These are phyloP conservation scores for Corymbia calophylla DNA, from an alignment of 441 rosid genomes.

Conservation along the genomic window DNA sequence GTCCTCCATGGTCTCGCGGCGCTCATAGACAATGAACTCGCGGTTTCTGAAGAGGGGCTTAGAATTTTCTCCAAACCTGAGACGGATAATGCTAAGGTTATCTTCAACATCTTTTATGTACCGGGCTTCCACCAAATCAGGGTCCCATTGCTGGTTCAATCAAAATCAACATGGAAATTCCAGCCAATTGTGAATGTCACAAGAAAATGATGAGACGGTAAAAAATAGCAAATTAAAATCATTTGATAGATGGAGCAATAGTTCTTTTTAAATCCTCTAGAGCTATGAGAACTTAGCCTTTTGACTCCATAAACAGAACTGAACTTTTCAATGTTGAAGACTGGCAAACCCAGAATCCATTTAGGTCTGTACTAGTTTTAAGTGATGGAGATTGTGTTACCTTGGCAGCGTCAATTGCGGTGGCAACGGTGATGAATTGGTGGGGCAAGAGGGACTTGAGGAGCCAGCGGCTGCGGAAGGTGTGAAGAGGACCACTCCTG, in stretches of 20 bases:
- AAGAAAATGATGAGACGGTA: background rate
- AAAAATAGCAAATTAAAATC: background rate
- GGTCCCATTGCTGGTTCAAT: constrained; percentile 67
- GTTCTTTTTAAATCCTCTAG: background rate
- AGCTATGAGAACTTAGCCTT: background rate
- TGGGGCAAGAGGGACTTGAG: constrained; percentile 60
- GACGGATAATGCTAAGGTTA: constrained; percentile 60
- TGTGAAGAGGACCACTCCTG: constrained; percentile 44
- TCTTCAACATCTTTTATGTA: constrained; percentile 65
- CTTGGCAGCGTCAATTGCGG: constrained; percentile 72
- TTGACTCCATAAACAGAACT: background rate
- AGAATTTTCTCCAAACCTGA: constrained; percentile 62
- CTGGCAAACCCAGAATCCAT: background rate
- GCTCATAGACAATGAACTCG: constrained; percentile 72
- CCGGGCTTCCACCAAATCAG: constrained; percentile 62
- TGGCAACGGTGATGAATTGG: constrained; percentile 63
- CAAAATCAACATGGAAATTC: background rate
- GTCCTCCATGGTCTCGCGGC: constrained; percentile 79
- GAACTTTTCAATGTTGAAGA: background rate
- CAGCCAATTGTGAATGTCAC: background rate
- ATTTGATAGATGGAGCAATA: background rate
- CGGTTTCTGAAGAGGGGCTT: constrained; percentile 69
- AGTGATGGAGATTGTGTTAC: constrained; percentile 13
- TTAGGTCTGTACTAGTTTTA: background rate
- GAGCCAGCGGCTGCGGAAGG: constrained; percentile 64